Conservation (phyloP, 371 early-diverging fungal genomes). For the Rhizopus delemar region DNA sequence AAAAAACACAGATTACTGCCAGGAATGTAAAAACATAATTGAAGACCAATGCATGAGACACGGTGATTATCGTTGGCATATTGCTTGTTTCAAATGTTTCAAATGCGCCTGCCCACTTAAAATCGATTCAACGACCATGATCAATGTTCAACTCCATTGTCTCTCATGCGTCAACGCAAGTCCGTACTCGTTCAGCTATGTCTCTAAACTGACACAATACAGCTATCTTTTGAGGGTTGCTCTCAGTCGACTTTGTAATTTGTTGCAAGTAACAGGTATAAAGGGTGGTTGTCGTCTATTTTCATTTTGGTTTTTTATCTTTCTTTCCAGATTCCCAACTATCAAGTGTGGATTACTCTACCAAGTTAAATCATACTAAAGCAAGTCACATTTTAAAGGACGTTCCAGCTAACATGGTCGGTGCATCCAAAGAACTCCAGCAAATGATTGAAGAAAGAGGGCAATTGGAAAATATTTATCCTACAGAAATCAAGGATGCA, state of each 20-base stretch:
- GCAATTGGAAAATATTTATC: slow-evolving; percentile 23
- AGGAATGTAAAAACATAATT: slow-evolving; percentile 71
- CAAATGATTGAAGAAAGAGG: slow-evolving; percentile 25
- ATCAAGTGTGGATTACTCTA: slow-evolving; percentile 41
- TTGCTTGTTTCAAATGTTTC: slow-evolving; percentile 75
- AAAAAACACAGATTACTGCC: slow-evolving; percentile 79
- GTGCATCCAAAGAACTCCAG: slow-evolving; percentile 23
- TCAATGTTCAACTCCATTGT: neutral
- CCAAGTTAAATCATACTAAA: slow-evolving; percentile 22
- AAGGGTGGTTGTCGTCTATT: neutral
- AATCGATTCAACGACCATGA: neutral
- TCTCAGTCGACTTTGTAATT: slow-evolving; percentile 77
- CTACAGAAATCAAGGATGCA: slow-evolving; percentile 57
- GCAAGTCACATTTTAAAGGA: slow-evolving; percentile 16
- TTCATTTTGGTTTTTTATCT: neutral
- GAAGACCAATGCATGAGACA: slow-evolving; percentile 86
- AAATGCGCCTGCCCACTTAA: slow-evolving; percentile 59
- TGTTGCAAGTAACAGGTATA: slow-evolving; percentile 70
- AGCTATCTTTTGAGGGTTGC: slow-evolving; percentile 86
- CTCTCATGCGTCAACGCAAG: slow-evolving; percentile 8
- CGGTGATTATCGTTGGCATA: slow-evolving; percentile 78
- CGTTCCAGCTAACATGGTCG: slow-evolving; percentile 12
- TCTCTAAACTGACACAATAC: slow-evolving; percentile 90
- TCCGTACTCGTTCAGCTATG: slow-evolving; percentile 46
- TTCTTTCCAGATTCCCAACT: slow-evolving; percentile 36